A percentile compares a stretch with the other conserved stretches of the same genome.
These are phyloP conservation scores for Rhytidhysteron rufulum DNA, from an alignment of 2,329 filamentous ascomycete genomes.

Conservation along the genomic window DNA sequence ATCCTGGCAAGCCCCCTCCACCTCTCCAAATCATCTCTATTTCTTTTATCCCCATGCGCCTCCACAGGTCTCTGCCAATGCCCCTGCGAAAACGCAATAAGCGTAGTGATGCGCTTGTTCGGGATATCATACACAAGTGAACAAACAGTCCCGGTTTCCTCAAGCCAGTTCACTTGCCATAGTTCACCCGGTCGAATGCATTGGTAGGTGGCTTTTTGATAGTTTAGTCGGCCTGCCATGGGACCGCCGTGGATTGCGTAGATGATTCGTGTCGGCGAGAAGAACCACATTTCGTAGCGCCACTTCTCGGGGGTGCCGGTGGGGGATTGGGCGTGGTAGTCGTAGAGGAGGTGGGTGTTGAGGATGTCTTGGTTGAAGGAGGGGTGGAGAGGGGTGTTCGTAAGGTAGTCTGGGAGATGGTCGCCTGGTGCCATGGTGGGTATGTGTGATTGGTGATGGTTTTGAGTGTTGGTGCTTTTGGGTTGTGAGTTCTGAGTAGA, in stretches of 20 bases:
- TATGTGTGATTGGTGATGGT: no score
- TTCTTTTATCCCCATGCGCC: no score
- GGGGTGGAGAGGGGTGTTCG: constrained; percentile 22
- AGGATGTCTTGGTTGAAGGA: constrained; percentile 50
- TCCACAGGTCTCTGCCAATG: no score
- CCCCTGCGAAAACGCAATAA: no score
- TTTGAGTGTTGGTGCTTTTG: no score
- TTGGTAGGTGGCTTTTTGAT: constrained; percentile 54
- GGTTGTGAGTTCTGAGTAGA: no score
- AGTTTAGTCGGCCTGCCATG: constrained; percentile 54
- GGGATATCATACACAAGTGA: no score
- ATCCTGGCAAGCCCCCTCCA: no score
- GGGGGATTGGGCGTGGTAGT: constrained; percentile 49
- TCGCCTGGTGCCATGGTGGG: no score
- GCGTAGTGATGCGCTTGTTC: no score
- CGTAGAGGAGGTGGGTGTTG: constrained; percentile 55
- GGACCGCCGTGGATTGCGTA: constrained; percentile 59
- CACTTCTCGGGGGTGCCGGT: constrained; percentile 54
- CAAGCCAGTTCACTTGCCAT: constrained; percentile 60
- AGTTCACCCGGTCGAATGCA: constrained; percentile 56
- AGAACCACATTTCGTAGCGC: constrained; percentile 62
- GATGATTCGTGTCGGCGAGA: constrained; percentile 50
- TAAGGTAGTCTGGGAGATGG: constrained; percentile 13
- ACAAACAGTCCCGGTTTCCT: constrained; percentile 57
- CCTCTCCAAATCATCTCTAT: no score